phyloP scores from a whole-genome alignment of 331 rosid species.

The Spiraea crenata region DNA sequence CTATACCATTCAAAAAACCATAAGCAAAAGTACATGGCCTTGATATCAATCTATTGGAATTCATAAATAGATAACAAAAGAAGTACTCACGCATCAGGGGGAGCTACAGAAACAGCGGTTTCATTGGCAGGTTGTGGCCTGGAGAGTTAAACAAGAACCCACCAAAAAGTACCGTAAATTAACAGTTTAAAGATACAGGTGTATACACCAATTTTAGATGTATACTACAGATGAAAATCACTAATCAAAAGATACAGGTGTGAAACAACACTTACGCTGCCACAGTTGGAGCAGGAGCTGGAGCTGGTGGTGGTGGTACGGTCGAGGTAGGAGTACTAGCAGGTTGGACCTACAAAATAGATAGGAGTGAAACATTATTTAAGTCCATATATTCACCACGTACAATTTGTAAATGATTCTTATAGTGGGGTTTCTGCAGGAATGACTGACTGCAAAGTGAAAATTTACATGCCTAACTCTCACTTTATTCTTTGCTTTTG shows the following conservation, averaged over 20 bases:
- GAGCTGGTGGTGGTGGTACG: slow-evolving; percentile 16
- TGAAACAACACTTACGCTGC: slow-evolving; percentile 24
- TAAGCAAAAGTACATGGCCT: not conserved
- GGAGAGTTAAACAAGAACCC: not conserved
- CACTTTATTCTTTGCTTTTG: not conserved
- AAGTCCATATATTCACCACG: too few relatives aligned
- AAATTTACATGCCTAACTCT: not conserved
- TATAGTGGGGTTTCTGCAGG: not conserved
- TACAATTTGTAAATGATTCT: not conserved
- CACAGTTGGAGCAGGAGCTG: slow-evolving; percentile 17
- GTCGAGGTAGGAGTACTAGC: slow-evolving; percentile 18
- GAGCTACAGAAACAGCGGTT: slow-evolving; percentile 29
- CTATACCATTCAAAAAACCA: not conserved
- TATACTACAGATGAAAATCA: not conserved
- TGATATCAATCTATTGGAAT: not conserved
- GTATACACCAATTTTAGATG: not conserved
- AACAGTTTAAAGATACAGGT: not conserved
- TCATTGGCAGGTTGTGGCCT: slow-evolving; percentile 30
- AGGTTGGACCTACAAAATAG: slow-evolving; percentile 31
- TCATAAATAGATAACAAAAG: not conserved
- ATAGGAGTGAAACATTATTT: not conserved
- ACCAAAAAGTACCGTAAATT: not conserved
- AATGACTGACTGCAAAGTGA: not conserved
- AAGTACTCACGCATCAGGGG: slow-evolving; percentile 33
- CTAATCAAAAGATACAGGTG: not conserved